Evolutionary conservation across 169 alveolate genomes (phyloP), one percentile per base, ranked within the genome.

Genomic region (Neospora caninum): DNA sequence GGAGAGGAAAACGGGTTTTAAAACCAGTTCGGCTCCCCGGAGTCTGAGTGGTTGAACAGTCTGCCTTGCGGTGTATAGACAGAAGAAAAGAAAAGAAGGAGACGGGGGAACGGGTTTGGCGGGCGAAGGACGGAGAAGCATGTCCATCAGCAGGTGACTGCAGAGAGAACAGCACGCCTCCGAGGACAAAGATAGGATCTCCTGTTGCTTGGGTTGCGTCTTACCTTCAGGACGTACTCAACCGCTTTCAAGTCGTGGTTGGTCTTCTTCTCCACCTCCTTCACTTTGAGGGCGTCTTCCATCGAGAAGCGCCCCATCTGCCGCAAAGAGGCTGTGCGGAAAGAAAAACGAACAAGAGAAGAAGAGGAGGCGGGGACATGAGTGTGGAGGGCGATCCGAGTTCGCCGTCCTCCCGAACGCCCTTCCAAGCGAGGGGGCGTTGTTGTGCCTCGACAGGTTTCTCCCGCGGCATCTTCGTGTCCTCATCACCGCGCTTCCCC

Each of bases 171-270:
- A 29, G 31, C 25, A 64, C 73, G 20, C 31, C 25, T 64, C 73
- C 7, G 25, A 64, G 4, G 73, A 64, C 27, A 64, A 7, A 27
- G 73, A 64, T 29, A 22, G n/a, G 7, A 27, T 9, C 16, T 10
- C 0, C 73, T 4, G 39, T 13, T 78, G 43, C 18, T 69, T 20
- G 42, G 7, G 34, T 4, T 41, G 34, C n/a, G 27, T 16, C 94
- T 36, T 43, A 88, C 94, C 84, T 53, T 69, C 16, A 88, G 34
- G 54, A 73, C 49, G 53, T 78, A 94, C 88, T 88, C 94, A 0
- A 88, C 87, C 0, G 94, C 96, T 70, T 94, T 94, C 39, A 91
- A 80, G 92, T 94, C 96, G 88, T 94, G 96, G 34, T 91, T 89
- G 16, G 94, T 91, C 31, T 34, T 27, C 29, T 27, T 42, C 83